Conservation (phyloP, 2,329 filamentous ascomycete genomes). For the Kalaharituber pfeilii region DNA sequence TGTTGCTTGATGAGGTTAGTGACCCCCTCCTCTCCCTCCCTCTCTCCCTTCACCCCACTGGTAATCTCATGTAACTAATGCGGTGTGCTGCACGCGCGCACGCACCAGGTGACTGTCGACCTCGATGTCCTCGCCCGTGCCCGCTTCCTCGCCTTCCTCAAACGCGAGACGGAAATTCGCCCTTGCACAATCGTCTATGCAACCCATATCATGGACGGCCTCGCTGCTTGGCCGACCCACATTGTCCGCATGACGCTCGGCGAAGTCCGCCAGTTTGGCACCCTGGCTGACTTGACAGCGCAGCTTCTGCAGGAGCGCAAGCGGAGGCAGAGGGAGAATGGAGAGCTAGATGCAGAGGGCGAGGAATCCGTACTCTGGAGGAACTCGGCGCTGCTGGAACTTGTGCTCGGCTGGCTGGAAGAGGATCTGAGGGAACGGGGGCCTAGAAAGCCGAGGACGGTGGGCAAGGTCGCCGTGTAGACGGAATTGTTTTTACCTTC, state of each 20-base stretch:
- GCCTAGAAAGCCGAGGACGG: constrained; percentile 44
- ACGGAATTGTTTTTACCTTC: too few species aligned
- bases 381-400: constrained; percentile 32
- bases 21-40: neutral
- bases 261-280: constrained; percentile 70
- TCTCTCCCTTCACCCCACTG: neutral
- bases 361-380: constrained; percentile 4
- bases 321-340: neutral
- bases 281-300: constrained; percentile 10
- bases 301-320: neutral
- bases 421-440: constrained; percentile 64
- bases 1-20: constrained; percentile 59
- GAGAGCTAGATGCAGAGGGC: neutral
- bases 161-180: constrained; percentile 64
- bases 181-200: constrained; percentile 91
- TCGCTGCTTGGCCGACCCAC: constrained; percentile 88
- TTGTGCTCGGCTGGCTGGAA: constrained; percentile 75
- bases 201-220: constrained; percentile 89
- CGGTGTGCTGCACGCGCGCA: constrained; percentile 42
- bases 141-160: constrained; percentile 73
- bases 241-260: constrained; percentile 91
- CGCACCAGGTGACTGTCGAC: constrained; percentile 56
- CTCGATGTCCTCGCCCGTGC: constrained; percentile 71
- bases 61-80: neutral
- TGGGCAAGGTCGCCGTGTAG: too few species aligned